A percentile compares a stretch with the other conserved stretches of the same genome.
Conservation (phyloP, 257 asterid genomes). For the Jaltomata sinuosa region DNA sequence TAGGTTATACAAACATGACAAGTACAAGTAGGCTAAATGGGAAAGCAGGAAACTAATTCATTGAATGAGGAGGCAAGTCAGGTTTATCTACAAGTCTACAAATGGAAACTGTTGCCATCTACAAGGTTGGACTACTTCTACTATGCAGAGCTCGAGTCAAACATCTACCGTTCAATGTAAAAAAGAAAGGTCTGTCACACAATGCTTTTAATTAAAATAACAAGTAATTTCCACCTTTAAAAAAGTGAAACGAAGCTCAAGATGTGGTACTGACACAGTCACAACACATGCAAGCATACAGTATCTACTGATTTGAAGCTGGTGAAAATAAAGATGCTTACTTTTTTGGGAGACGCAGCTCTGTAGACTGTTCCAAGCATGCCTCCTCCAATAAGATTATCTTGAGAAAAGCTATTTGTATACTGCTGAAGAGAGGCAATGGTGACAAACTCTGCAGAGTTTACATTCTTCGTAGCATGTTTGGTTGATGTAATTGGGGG, state of each 20-base stretch:
- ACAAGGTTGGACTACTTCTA: not conserved
- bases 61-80: not conserved
- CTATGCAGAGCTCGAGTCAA: not conserved
- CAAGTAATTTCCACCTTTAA: not conserved
- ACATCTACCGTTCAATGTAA: not conserved
- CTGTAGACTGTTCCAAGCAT: conserved; percentile 62
- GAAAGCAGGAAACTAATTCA: not conserved
- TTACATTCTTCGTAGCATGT: conserved; percentile 20
- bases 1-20: not conserved
- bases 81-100: not conserved
- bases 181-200: not conserved
- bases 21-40: not conserved
- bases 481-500: conserved; percentile 25
- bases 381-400: conserved; percentile 76
- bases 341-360: conserved; percentile 76
- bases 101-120: not conserved
- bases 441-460: conserved; percentile 35
- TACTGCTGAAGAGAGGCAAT: conserved; percentile 79
- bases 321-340: conserved; percentile 10
- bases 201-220: not conserved
- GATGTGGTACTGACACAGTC: not conserved
- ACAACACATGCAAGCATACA: not conserved
- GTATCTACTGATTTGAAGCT: not conserved
- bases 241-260: not conserved
- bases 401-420: conserved; percentile 83